Percentiles rank a stretch among this genome's conserved stretches.
These are phyloP conservation scores for Globisporangium nunn DNA, from an alignment of 352 stramenopile species.

Conservation along the genomic window DNA sequence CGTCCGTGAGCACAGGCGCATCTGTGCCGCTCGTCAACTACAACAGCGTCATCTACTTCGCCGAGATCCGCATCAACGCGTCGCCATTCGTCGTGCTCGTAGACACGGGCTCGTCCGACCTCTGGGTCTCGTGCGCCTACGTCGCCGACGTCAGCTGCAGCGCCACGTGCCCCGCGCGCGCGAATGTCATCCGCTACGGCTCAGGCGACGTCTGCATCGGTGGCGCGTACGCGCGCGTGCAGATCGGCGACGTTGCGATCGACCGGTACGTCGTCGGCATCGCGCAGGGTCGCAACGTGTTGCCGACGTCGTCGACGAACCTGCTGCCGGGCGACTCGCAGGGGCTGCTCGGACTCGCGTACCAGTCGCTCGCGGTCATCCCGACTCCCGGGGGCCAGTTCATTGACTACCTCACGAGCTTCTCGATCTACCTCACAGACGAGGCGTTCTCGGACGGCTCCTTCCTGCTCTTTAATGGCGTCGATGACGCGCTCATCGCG, in stretches of 20 bases:
- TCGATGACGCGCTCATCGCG: slow-evolving; percentile 50
- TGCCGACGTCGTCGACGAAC: slow-evolving; percentile 25
- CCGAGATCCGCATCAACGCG: slow-evolving; percentile 35
- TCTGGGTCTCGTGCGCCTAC: slow-evolving; percentile 37
- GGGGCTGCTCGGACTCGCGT: slow-evolving; percentile 62
- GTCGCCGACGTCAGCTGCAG: slow-evolving; percentile 29
- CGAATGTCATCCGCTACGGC: slow-evolving; percentile 51
- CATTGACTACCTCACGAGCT: slow-evolving; percentile 53
- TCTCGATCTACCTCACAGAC: slow-evolving; percentile 57
- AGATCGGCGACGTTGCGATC: slow-evolving; percentile 38
- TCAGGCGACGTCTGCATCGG: slow-evolving; percentile 62
- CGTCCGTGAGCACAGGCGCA: slow-evolving; percentile 1
- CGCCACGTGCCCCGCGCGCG: slow-evolving; percentile 29
- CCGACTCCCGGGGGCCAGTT: slow-evolving; percentile 37
- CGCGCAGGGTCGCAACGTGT: slow-evolving; percentile 39
- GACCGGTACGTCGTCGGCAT: slow-evolving; percentile 50
- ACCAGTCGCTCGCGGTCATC: slow-evolving; percentile 41
- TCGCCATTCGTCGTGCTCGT: slow-evolving; percentile 44
- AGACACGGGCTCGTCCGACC: slow-evolving; percentile 15
- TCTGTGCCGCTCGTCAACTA: slow-evolving; percentile 28
- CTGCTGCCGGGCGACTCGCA: slow-evolving; percentile 40
- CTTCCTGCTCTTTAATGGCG: slow-evolving; percentile 63
- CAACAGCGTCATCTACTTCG: slow-evolving; percentile 59
- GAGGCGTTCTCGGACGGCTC: slow-evolving; percentile 37
- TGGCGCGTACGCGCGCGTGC: slow-evolving; percentile 24